phyloP scores from a whole-genome alignment of 2,329 filamentous ascomycete genomes.

The Ascochyta lentis region DNA sequence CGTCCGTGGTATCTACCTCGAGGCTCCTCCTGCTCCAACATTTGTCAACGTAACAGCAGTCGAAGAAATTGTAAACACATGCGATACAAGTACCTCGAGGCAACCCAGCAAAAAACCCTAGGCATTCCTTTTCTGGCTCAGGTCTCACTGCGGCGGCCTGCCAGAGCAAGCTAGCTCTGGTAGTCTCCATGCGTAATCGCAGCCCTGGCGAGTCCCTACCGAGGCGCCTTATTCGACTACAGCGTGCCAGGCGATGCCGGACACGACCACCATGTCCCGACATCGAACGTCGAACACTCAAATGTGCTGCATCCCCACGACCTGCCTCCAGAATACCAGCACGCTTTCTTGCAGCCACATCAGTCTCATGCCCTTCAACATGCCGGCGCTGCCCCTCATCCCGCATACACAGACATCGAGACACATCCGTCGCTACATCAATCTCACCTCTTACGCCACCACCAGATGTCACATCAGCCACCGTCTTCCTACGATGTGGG shows the following conservation, averaged over 20 bases:
- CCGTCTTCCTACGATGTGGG: constrained; percentile 48
- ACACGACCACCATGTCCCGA: constrained; percentile 50
- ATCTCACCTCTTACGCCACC: constrained; percentile 44
- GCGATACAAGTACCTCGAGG: constrained; percentile 48
- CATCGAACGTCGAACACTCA: constrained; percentile 52
- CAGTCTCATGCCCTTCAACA: constrained; percentile 48
- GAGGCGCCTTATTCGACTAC: constrained; percentile 57
- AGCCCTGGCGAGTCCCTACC: constrained; percentile 58
- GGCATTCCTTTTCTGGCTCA: constrained; percentile 51
- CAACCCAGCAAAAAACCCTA: constrained; percentile 45
- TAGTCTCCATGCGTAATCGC: constrained; percentile 59
- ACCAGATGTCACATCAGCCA: constrained; percentile 47
- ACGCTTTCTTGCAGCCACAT: constrained; percentile 49
- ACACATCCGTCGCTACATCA: constrained; percentile 45
- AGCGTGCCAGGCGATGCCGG: constrained; percentile 52
- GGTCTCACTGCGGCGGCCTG: constrained; percentile 55
- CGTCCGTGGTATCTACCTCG: constrained; percentile 33
- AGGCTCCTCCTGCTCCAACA: constrained; percentile 47
- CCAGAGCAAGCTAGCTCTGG: constrained; percentile 58
- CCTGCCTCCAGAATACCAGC: constrained; percentile 44
- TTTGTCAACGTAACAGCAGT: constrained; percentile 53
- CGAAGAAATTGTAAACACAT: constrained; percentile 50
- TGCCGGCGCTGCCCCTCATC: constrained; percentile 44
- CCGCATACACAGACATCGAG: constrained; percentile 51
- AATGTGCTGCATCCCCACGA: constrained; percentile 50